Conservation (phyloP, 768 basidiomycete genomes). For the Austroboletus eburneus region DNA sequence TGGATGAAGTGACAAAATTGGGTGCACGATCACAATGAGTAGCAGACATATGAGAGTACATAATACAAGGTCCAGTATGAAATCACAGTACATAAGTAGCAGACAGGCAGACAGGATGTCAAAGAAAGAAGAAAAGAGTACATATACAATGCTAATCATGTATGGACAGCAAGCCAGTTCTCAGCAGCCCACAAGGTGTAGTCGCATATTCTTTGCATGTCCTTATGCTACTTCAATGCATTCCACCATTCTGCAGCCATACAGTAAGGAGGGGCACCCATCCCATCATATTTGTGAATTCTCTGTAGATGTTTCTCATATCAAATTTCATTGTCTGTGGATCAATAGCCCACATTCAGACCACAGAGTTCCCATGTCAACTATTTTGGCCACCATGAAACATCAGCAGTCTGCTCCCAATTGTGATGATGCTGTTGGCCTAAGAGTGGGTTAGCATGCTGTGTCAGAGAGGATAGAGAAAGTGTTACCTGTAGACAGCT, state of each 20-base stretch:
- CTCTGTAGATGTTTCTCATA: neutral
- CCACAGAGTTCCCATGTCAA: neutral
- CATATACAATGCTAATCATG: no score
- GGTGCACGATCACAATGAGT: no score
- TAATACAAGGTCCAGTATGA: no score
- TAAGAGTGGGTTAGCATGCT: neutral
- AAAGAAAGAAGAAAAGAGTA: no score
- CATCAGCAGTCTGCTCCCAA: neutral
- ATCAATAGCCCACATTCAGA: neutral
- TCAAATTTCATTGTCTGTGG: neutral
- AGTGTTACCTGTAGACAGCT: neutral
- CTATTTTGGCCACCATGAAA: constrained; percentile 9
- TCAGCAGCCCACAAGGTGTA: no score
- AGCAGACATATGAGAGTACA: no score
- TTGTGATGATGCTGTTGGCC: neutral
- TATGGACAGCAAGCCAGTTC: no score
- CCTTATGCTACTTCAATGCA: neutral
- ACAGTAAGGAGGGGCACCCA: neutral
- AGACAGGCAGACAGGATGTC: no score
- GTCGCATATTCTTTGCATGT: no score
- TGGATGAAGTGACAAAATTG: no score
- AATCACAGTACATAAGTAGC: no score
- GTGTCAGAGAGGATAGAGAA: neutral
- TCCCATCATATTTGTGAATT: neutral
- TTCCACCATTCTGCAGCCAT: neutral